These are phyloP conservation scores for Pochonia chlamydosporia DNA, from an alignment of 2,329 filamentous ascomycete species.

Conservation along the genomic window DNA sequence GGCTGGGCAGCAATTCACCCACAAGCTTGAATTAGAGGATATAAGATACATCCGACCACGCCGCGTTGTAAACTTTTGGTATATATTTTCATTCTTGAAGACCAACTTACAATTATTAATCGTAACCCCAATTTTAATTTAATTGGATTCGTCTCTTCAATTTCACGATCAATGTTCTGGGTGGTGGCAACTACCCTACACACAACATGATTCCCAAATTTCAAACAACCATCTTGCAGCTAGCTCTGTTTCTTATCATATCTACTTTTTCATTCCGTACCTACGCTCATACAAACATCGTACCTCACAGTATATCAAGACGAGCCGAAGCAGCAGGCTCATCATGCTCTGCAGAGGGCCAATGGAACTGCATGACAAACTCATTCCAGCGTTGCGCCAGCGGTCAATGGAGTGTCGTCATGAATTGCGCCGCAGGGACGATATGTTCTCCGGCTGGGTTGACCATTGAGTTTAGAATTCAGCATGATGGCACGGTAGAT, in stretches of 20 bases:
- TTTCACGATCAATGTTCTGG: too few relatives aligned
- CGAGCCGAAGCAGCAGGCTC: conserved; percentile 26
- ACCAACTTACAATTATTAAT: too few relatives aligned
- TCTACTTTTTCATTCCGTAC: not conserved
- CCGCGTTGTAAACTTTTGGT: too few relatives aligned
- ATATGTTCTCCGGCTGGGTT: conserved; percentile 38
- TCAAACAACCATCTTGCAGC: not conserved
- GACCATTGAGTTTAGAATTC: conserved; percentile 32
- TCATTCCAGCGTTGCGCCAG: conserved; percentile 45
- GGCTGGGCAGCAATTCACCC: conserved; percentile 21
- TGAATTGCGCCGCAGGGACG: conserved; percentile 39
- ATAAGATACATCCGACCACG: too few relatives aligned
- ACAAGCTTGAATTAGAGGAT: not conserved
- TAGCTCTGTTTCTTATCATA: not conserved
- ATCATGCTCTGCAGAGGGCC: conserved; percentile 40
- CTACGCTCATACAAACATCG: not conserved
- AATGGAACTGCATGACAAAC: conserved; percentile 47
- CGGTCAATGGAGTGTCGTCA: conserved; percentile 39
- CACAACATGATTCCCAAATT: not conserved
- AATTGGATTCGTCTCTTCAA: too few relatives aligned
- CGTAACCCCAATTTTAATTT: too few relatives aligned
- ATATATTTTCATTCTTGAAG: too few relatives aligned
- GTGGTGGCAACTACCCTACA: not conserved
- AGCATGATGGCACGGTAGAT: conserved; percentile 20
- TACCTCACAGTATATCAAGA: not conserved